These are phyloP conservation scores for Fusarium sterilihyphosum DNA, from an alignment of 2,329 filamentous ascomycete species.

Conservation along the genomic window DNA sequence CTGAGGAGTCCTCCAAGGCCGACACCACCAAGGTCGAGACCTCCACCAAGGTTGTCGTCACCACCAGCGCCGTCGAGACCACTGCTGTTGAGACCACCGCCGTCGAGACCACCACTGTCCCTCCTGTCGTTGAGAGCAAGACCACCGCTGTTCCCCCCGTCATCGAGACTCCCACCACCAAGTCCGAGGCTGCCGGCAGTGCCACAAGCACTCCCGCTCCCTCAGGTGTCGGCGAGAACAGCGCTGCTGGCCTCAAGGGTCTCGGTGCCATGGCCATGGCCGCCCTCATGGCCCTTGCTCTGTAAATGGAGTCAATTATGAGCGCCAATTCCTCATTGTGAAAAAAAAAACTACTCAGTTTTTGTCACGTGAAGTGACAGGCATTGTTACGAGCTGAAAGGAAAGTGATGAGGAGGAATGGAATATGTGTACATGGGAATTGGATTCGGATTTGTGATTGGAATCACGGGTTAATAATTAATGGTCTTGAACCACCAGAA, in stretches of 20 bases:
- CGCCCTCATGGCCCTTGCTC: constrained; percentile 48
- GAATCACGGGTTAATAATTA: constrained; percentile 33
- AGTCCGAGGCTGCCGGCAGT: constrained; percentile 3
- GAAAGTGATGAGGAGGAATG: constrained; percentile 3
- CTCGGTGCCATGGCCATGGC: constrained; percentile 48
- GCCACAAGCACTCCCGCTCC: constrained; percentile 16
- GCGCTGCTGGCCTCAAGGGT: constrained; percentile 46
- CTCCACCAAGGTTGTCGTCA: constrained; percentile 12
- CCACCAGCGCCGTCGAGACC: constrained; percentile 8
- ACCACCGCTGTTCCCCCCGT: constrained; percentile 22
- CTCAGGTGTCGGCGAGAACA: constrained; percentile 40
- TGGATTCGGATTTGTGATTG: constrained; percentile 7
- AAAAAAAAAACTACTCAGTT: neutral
- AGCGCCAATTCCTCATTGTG: neutral
- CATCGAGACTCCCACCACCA: constrained; percentile 17
- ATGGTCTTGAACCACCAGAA: constrained; percentile 30
- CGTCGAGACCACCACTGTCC: constrained; percentile 12
- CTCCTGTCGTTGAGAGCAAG: constrained; percentile 19
- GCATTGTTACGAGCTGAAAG: constrained; percentile 19
- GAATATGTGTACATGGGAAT: constrained; percentile 11
- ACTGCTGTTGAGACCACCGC: constrained; percentile 9
- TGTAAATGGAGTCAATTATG: constrained; percentile 45
- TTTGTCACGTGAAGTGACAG: neutral
- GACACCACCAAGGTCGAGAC: constrained; percentile 9
- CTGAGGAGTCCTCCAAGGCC: constrained; percentile 12